These are phyloP conservation scores for Aspergillus campestris DNA, from an alignment of 495 filamentous ascomycete species.

Conservation along the genomic window DNA sequence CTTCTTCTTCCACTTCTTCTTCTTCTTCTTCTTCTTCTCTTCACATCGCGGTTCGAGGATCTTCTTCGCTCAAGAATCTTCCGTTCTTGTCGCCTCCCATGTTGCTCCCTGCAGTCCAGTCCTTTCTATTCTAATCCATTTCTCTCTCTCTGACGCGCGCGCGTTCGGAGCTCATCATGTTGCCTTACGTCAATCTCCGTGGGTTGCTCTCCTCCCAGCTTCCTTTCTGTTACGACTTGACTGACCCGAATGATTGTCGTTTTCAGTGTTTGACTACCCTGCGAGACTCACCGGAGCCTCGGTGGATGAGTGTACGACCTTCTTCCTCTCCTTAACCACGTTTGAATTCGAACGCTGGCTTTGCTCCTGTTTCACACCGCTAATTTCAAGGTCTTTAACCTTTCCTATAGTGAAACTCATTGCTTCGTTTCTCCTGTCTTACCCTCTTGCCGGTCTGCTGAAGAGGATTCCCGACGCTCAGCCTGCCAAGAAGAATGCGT, in stretches of 20 bases:
- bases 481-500: conserved; percentile 83
- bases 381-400: conserved; percentile 2
- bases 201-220: conserved; percentile 22
- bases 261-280: conserved; percentile 65
- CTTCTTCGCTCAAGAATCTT: neutral
- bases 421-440: conserved; percentile 83
- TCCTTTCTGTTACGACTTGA: conserved; percentile 11
- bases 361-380: neutral
- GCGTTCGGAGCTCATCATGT: conserved; percentile 49
- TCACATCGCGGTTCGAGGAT: neutral
- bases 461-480: conserved; percentile 84
- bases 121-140: neutral
- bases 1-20: conserved; percentile 3
- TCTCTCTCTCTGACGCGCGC: conserved; percentile 53
- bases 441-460: conserved; percentile 79
- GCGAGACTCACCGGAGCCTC: conserved; percentile 62
- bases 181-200: conserved; percentile 82
- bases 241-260: neutral
- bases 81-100: too few species aligned
- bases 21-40: conserved; percentile 7
- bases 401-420: conserved; percentile 75
- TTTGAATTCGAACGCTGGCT: too few species aligned
- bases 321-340: neutral
- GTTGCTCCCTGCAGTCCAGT: too few species aligned
- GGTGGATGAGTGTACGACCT: conserved; percentile 69